These are phyloP conservation scores for Filobasidium uniguttulatum DNA, from an alignment of 1,284 basidiomycete species.

Conservation along the genomic window DNA sequence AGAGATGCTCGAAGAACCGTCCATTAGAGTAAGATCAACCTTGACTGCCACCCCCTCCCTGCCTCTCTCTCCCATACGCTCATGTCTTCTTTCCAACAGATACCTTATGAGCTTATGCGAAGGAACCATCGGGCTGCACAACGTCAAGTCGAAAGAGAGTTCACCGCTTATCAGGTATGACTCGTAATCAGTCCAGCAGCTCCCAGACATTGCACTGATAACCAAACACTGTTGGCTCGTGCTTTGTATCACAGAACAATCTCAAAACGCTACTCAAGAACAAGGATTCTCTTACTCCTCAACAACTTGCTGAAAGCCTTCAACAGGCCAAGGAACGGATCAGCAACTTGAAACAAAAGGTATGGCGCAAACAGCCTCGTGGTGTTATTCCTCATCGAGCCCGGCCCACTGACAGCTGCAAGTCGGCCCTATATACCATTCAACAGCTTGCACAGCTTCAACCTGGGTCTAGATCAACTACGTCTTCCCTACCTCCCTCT, in stretches of 20 bases:
- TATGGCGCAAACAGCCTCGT: constrained; percentile 10
- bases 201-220: background rate
- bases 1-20: constrained; percentile 16
- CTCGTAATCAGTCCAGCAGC: too few relatives aligned
- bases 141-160: constrained; percentile 37
- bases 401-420: too few relatives aligned
- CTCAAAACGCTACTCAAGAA: constrained; percentile 18
- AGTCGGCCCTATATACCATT: too few relatives aligned
- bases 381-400: background rate
- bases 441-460: constrained; percentile 32
- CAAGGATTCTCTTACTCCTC: constrained; percentile 11
- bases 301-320: constrained; percentile 20
- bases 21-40: constrained; percentile 6
- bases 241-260: constrained; percentile 11
- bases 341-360: constrained; percentile 37
- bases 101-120: constrained; percentile 36
- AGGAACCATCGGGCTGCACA: constrained; percentile 34
- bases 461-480: constrained; percentile 17
- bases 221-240: background rate
- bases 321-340: constrained; percentile 26
- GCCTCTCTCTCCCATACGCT: background rate
- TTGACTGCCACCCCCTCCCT: too few relatives aligned
- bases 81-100: constrained; percentile 19
- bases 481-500: background rate
- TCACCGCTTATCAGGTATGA: constrained; percentile 28